Conservation (phyloP, 176 grass and related monocot genomes). For the bread wheat (Triticum aestivum) region IWGSC_CS_RefSeq_v2.1 NC_057804.1:563998867-563999366, state of each 20-base stretch:
- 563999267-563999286: neutral
- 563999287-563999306: neutral
- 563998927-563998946: neutral
- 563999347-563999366: neutral
- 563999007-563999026: neutral
- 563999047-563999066: no score
- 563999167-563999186: neutral
- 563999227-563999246: conserved; percentile 12
- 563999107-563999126: neutral
- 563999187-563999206: neutral
- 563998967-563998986: neutral
- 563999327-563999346: neutral
- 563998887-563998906: neutral
- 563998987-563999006: neutral
- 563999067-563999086: no score
- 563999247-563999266: neutral
- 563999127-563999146: neutral
- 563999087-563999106: neutral
- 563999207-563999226: neutral
- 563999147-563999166: neutral
- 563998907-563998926: neutral
- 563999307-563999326: neutral
- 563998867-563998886: neutral
- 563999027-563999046: neutral
- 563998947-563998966: neutral